A percentile compares a stretch with the other conserved stretches of the same genome.
Conservation (phyloP, 495 filamentous ascomycete genomes). For the Penicillium lividum region DNA sequence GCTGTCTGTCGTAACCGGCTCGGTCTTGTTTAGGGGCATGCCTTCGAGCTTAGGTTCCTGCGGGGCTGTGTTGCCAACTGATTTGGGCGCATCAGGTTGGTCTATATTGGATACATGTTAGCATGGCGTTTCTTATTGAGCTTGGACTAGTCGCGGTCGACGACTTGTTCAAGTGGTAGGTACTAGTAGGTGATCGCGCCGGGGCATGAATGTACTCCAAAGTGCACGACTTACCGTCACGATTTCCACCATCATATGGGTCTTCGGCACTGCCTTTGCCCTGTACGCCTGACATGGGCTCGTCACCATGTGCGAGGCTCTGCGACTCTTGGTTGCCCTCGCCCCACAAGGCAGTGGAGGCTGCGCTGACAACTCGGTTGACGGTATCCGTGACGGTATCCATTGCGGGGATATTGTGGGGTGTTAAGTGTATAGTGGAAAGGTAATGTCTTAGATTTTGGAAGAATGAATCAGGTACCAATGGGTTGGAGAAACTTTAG, state of each 20-base stretch:
- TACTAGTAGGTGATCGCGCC: too few relatives aligned
- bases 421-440: neutral
- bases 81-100: conserved; percentile 33
- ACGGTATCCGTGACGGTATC: conserved; percentile 40
- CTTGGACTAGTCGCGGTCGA: too few relatives aligned
- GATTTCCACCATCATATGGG: conserved; percentile 48
- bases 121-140: neutral
- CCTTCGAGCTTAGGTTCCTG: conserved; percentile 17
- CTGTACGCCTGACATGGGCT: conserved; percentile 45
- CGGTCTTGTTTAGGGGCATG: conserved; percentile 13
- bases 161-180: too few relatives aligned
- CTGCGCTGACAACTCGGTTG: conserved; percentile 34
- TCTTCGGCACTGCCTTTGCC: conserved; percentile 39
- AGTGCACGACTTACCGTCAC: conserved; percentile 34
- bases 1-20: neutral
- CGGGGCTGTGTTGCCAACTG: conserved; percentile 28
- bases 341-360: conserved; percentile 38
- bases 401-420: conserved; percentile 23
- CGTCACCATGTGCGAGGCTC: conserved; percentile 31
- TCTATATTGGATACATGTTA: conserved; percentile 23
- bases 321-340: conserved; percentile 21
- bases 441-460: neutral
- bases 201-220: neutral
- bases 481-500: neutral
- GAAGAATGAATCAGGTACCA: neutral